Evolutionary conservation across 2,329 filamentous ascomycete species (phyloP).

Genomic region (Reticulascus tulasneorum): DNA sequence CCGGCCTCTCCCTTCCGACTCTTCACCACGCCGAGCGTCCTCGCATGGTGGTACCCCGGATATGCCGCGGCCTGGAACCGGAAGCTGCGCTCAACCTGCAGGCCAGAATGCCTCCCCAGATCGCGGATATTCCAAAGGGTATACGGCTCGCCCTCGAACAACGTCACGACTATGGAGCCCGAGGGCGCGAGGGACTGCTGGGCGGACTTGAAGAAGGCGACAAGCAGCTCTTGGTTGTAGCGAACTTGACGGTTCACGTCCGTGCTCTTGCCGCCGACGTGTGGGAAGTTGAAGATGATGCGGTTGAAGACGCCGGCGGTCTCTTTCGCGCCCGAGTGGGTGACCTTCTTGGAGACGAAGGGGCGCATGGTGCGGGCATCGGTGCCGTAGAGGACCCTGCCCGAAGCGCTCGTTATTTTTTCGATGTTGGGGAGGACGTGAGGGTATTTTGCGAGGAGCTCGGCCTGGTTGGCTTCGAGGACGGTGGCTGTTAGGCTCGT

Average conservation of each 20-base stretch:
- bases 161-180: conserved; percentile 70
- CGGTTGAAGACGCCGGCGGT: conserved; percentile 56
- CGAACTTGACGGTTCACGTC: conserved; percentile 94
- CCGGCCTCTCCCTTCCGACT: conserved; percentile 41
- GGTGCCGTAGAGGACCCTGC: conserved; percentile 54
- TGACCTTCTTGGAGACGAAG: conserved; percentile 27
- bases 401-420: conserved; percentile 33
- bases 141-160: conserved; percentile 94
- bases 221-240: conserved; percentile 78
- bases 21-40: conserved; percentile 65
- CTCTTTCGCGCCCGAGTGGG: conserved; percentile 21
- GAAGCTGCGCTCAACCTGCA: conserved; percentile 68
- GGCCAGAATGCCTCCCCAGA: conserved; percentile 71
- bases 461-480: conserved; percentile 52
- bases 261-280: conserved; percentile 86
- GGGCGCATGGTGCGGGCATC: conserved; percentile 63
- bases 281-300: conserved; percentile 95
- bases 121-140: conserved; percentile 93
- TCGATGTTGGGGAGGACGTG: conserved; percentile 58
- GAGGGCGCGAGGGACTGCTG: conserved; percentile 47
- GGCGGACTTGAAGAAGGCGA: conserved; percentile 60
- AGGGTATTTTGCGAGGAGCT: conserved; percentile 70
- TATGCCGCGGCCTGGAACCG: conserved; percentile 64
- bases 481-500: conserved; percentile 66
- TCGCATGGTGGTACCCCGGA: conserved; percentile 68